A percentile compares a stretch with the other conserved stretches of the same genome.
These are phyloP conservation scores for Populus nigra DNA, from an alignment of 345 rosid species.

Conservation along the genomic window DNA sequence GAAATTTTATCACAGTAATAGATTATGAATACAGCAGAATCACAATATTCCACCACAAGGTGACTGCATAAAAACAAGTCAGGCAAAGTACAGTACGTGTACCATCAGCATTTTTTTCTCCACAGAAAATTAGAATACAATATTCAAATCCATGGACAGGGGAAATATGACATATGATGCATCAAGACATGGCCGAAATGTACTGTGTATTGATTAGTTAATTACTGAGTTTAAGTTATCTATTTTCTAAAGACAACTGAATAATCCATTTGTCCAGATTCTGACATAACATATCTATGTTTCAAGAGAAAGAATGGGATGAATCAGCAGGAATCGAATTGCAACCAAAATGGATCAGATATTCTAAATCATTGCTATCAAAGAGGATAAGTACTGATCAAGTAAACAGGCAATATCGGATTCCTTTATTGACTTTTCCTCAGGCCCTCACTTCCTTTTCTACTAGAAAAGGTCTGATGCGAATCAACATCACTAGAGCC, in stretches of 20 bases:
- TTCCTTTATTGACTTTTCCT: conserved; percentile 23
- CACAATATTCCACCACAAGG: neutral
- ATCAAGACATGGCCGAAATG: neutral
- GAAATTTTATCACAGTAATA: neutral
- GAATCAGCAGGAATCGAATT: neutral
- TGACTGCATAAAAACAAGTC: neutral
- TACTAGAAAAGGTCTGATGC: conserved; percentile 12
- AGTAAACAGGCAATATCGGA: neutral
- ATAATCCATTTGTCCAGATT: neutral
- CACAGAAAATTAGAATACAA: neutral
- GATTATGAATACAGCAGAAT: neutral
- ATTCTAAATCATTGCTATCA: neutral
- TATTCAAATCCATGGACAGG: neutral
- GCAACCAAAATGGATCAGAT: neutral
- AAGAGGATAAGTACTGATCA: neutral
- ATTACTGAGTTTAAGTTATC: neutral
- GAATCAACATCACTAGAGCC: conserved; percentile 15
- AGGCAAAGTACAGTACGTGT: neutral
- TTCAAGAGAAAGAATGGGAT: neutral
- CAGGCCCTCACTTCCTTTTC: conserved; percentile 9
- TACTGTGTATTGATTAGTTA: neutral
- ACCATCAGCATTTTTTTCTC: neutral
- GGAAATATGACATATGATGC: neutral
- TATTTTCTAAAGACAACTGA: neutral
- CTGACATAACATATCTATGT: neutral